These are phyloP conservation scores for Boletus subparvulus DNA, from an alignment of 768 basidiomycete species.

Conservation along the genomic window DNA sequence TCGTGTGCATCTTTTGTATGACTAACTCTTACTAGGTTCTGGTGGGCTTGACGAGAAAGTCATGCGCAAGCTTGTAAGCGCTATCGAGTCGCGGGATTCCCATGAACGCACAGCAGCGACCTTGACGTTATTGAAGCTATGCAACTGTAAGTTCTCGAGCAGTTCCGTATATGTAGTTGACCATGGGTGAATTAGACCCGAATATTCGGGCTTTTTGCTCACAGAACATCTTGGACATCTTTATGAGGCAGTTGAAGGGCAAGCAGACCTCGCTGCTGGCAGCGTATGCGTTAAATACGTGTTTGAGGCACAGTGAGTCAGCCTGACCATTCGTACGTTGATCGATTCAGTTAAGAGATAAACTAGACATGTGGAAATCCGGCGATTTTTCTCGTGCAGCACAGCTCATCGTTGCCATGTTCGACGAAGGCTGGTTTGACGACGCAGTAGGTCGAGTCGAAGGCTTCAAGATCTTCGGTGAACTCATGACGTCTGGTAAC, in stretches of 20 bases:
- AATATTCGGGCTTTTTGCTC: not conserved
- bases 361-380: not conserved
- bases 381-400: not conserved
- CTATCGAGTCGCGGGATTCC: not conserved
- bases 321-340: not conserved
- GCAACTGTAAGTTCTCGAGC: not conserved
- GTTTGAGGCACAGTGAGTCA: not conserved
- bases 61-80: not conserved
- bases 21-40: not conserved
- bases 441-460: slow-evolving; percentile 9
- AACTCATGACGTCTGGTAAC: slow-evolving; percentile 4
- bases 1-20: not conserved
- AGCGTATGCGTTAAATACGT: slow-evolving; percentile 6
- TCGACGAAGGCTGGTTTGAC: slow-evolving; percentile 14
- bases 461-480: slow-evolving; percentile 1
- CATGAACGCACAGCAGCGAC: slow-evolving; percentile 2
- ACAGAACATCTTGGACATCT: not conserved
- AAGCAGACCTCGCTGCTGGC: slow-evolving; percentile 5
- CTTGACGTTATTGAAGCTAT: slow-evolving; percentile 11
- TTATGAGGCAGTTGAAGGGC: not conserved
- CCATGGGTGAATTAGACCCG: not conserved
- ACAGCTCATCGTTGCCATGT: not conserved
- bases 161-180: not conserved
- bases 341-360: not conserved
- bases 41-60: not conserved